phyloP scores from a whole-genome alignment of 2,329 filamentous ascomycete species.

The Calonectria ilicicola region DNA sequence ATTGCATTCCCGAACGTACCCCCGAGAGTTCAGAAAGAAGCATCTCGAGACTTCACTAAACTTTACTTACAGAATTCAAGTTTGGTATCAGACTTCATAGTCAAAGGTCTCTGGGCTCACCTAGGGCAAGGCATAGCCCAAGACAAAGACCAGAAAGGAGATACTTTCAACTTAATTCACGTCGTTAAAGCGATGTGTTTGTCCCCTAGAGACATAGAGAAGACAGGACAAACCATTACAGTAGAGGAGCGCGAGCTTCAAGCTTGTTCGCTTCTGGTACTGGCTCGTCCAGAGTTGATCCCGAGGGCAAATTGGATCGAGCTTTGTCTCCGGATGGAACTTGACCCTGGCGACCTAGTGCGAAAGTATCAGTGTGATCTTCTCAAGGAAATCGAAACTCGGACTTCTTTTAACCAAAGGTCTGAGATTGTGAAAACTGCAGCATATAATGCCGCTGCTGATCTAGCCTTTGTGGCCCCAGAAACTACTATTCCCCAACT shows the following conservation, averaged over 20 bases:
- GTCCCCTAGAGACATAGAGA: constrained; percentile 61
- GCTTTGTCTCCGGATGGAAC: constrained; percentile 79
- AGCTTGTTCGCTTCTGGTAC: constrained; percentile 80
- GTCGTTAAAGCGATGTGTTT: constrained; percentile 74
- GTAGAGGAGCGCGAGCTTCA: constrained; percentile 71
- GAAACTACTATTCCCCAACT: constrained; percentile 82
- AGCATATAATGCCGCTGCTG: constrained; percentile 86
- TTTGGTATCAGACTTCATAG: constrained; percentile 71
- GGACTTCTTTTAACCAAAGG: constrained; percentile 62
- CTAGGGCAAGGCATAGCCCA: constrained; percentile 72
- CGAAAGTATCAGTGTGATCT: constrained; percentile 72
- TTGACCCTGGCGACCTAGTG: constrained; percentile 86
- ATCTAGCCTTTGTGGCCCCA: constrained; percentile 93
- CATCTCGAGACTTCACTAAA: constrained; percentile 69
- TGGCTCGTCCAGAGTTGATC: constrained; percentile 83
- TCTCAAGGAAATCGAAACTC: constrained; percentile 73
- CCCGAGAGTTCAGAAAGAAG: constrained; percentile 72
- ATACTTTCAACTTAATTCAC: constrained; percentile 71
- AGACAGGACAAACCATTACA: constrained; percentile 56
- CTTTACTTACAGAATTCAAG: constrained; percentile 72
- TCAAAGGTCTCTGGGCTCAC: constrained; percentile 85
- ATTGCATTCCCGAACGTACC: constrained; percentile 74
- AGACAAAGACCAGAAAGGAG: constrained; percentile 84
- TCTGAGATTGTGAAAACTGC: constrained; percentile 68
- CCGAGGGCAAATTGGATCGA: constrained; percentile 90